Evolutionary conservation across 2,329 filamentous ascomycete species (phyloP).

Genomic region (Alternaria alternata): DNA sequence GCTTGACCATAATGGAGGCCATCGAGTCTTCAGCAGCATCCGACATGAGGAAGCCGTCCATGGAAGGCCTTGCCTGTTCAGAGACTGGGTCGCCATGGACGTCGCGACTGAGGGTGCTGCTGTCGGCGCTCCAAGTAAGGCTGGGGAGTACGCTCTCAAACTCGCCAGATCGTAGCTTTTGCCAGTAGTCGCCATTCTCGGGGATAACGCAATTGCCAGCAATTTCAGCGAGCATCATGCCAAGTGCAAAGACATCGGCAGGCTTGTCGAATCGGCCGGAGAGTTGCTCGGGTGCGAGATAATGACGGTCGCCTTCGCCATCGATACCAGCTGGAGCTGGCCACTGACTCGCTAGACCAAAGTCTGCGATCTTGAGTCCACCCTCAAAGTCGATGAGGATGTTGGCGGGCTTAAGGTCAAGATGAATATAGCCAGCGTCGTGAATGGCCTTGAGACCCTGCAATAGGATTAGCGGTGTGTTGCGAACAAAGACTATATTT

Average conservation of each 20-base stretch:
- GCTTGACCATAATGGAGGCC: slow-evolving; percentile 46
- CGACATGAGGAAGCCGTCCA: slow-evolving; percentile 42
- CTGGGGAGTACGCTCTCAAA: slow-evolving; percentile 83
- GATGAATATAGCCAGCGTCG: slow-evolving; percentile 82
- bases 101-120: slow-evolving; percentile 73
- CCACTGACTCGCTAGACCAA: slow-evolving; percentile 81
- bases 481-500: not conserved
- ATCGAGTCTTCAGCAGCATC: slow-evolving; percentile 51
- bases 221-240: slow-evolving; percentile 93
- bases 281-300: slow-evolving; percentile 93
- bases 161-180: slow-evolving; percentile 86
- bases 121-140: slow-evolving; percentile 80
- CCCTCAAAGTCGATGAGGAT: slow-evolving; percentile 84
- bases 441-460: slow-evolving; percentile 92
- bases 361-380: slow-evolving; percentile 84
- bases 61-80: slow-evolving; percentile 26
- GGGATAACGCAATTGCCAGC: slow-evolving; percentile 93
- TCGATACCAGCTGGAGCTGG: slow-evolving; percentile 80
- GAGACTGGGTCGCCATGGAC: slow-evolving; percentile 59
- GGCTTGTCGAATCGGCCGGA: slow-evolving; percentile 87
- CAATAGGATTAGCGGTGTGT: slow-evolving; percentile 33
- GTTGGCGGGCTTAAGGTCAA: slow-evolving; percentile 87
- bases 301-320: slow-evolving; percentile 93
- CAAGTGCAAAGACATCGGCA: slow-evolving; percentile 91
- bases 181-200: slow-evolving; percentile 91